Evolutionary conservation across 192 early-diverging fungal genomes (phyloP), one percentile per base, ranked within the genome.

Genomic region (Rhizophagus prolifer): DNA sequence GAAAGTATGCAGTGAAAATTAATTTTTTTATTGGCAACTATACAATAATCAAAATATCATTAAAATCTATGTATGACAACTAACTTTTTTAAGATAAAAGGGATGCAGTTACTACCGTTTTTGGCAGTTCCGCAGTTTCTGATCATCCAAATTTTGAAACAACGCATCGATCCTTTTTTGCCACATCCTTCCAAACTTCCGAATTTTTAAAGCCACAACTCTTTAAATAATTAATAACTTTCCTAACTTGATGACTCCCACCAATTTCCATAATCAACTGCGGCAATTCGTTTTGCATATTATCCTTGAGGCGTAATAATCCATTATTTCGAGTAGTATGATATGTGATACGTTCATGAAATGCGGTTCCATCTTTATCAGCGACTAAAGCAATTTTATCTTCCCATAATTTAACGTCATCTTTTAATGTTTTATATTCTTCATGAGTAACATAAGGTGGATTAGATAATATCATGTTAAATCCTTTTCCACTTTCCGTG

Each of bases 381-480:
- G 91, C 88, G 7, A 94, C 79, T 10, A 98, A 80, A 2, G 97
- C 95, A 12, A 82, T 78, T 25, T 78, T 80, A 76, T 97, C 95
- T 79, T 98, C 97, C 95, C 95, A 98, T 31, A 88, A 84, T n/a
- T 85, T 85, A 1, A 98, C 94, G 63, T 90, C 88, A 2, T 90
- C 82, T 7, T 91, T 91, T 4, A 98, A 80, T 2, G 61, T 68
- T 1, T 74, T 74, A 67, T 94, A 94, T 76, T 97, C 94, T 3
- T 79, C 69, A 4, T 81, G 82, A 0, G 94, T 84, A 41, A 98
- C 88, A 78, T 98, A 97, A 1, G 97, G 97, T 30, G 97, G 97
- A 81, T 98, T 98, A 23, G 92, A 87, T 1, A 95, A 88, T n/a
- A 98, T 83, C 36, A 96, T 76, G 72, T 97, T 88, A 79, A 87